These are phyloP conservation scores for Verbascum thapsus DNA, from an alignment of 257 asterid species.

Conservation along the genomic window DNA sequence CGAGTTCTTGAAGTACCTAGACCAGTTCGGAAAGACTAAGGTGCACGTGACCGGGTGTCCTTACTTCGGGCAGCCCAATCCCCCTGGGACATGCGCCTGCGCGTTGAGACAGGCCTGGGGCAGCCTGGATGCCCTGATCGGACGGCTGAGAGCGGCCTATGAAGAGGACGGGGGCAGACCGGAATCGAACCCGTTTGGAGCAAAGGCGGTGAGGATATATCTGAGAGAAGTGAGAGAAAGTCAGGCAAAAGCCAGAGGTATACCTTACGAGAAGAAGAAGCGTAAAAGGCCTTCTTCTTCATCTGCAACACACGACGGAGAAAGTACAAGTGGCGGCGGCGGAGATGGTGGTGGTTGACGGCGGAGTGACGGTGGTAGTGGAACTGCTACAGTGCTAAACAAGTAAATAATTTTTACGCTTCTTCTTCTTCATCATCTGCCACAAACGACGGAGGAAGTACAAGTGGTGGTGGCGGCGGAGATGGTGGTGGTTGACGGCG, in stretches of 20 bases:
- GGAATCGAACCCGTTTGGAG: conserved; percentile 65
- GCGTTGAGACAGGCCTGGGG: conserved; percentile 68
- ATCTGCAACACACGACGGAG: too few species aligned
- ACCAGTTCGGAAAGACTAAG: conserved; percentile 64
- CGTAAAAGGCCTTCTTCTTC: conserved; percentile 47
- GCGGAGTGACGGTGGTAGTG: too few species aligned
- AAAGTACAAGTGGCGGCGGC: too few species aligned
- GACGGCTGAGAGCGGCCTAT: conserved; percentile 62
- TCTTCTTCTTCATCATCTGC: too few species aligned
- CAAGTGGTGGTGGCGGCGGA: too few species aligned
- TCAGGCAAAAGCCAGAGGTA: too few species aligned
- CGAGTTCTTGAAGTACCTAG: conserved; percentile 56
- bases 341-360: too few species aligned
- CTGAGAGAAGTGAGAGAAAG: conserved; percentile 62
- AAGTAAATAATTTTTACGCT: too few species aligned
- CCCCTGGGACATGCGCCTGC: conserved; percentile 64
- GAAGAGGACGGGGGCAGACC: conserved; percentile 68
- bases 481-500: too few species aligned
- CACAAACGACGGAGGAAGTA: too few species aligned
- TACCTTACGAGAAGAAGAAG: conserved; percentile 68
- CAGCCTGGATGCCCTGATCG: conserved; percentile 59
- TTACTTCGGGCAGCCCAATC: conserved; percentile 52
- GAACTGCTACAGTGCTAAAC: too few species aligned
- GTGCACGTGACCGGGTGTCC: conserved; percentile 58
- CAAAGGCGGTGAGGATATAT: conserved; percentile 61